phyloP scores from a whole-genome alignment of 306 rosid genomes.

The Quercus parvula region DNA sequence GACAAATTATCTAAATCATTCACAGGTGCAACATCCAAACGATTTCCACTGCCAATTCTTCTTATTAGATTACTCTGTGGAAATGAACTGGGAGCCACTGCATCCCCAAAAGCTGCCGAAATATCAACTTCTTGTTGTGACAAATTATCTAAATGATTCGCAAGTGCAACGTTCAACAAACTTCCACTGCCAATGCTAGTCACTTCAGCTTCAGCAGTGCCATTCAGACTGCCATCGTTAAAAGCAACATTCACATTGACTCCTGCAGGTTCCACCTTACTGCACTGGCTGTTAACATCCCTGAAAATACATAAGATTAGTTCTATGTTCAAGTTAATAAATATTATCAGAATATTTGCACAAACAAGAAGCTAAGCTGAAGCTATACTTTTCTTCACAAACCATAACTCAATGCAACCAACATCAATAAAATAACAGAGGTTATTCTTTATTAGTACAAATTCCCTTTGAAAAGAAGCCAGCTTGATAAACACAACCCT shows the following conservation, averaged over 20 bases:
- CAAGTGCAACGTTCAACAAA: constrained; percentile 12
- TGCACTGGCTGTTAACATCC: constrained; percentile 7
- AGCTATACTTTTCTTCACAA: background rate
- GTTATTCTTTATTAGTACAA: background rate
- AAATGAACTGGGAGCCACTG: constrained; percentile 27
- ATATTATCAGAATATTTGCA: background rate
- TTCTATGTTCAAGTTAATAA: background rate
- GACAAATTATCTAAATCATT: constrained; percentile 1
- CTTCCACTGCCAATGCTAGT: constrained; percentile 25
- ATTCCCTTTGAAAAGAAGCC: background rate
- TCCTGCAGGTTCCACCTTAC: constrained; percentile 11
- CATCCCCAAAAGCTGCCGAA: constrained; percentile 68
- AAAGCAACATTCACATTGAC: background rate
- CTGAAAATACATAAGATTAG: constrained; percentile 26
- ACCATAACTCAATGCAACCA: background rate
- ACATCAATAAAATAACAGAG: background rate
- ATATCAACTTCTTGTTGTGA: constrained; percentile 27
- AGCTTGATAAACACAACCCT: background rate
- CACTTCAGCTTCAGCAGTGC: constrained; percentile 25
- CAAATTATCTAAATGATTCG: constrained; percentile 22
- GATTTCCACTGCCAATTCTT: constrained; percentile 32
- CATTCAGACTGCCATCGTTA: background rate
- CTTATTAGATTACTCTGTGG: constrained; percentile 36
- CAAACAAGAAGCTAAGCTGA: background rate
- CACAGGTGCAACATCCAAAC: background rate